Conservation (phyloP, 768 basidiomycete species). For the Leccinum arenicola region DNA sequence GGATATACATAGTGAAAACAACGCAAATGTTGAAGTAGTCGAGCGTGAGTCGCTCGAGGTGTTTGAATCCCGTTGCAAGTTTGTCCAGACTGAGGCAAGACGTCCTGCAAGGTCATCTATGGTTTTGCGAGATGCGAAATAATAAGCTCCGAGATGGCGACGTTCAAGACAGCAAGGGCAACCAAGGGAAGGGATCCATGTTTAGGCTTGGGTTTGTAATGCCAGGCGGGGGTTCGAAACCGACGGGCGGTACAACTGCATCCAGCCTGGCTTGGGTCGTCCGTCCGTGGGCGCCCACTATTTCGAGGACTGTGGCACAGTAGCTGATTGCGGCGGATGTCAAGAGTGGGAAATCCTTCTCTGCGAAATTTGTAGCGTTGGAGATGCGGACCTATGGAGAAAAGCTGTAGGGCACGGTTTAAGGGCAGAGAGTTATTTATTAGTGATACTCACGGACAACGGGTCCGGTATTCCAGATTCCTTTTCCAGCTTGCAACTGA, state of each 20-base stretch:
- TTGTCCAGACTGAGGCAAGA: constrained; percentile 87
- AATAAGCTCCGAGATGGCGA: constrained; percentile 79
- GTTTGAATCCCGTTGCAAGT: constrained; percentile 85
- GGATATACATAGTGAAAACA: no score
- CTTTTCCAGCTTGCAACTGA: constrained; percentile 45
- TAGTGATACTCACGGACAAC: no score
- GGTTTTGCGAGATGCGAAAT: constrained; percentile 88
- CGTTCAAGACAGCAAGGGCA: constrained; percentile 67
- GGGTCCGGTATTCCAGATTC: constrained; percentile 24
- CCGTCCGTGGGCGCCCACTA: no score
- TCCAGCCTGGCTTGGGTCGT: no score
- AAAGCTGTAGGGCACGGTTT: no score
- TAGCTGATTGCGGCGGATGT: no score
- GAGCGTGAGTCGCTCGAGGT: constrained; percentile 84
- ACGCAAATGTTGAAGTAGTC: constrained; percentile 62
- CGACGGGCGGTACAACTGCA: constrained; percentile 72
- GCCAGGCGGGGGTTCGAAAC: constrained; percentile 92
- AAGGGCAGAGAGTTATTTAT: no score
- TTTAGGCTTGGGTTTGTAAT: constrained; percentile 42
- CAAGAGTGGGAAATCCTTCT: no score
- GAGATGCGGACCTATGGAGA: no score
- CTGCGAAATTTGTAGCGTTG: no score
- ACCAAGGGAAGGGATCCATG: constrained; percentile 63
- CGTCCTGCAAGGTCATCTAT: constrained; percentile 94
- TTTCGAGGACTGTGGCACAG: no score